phyloP scores from a whole-genome alignment of 495 filamentous ascomycete species.

The Astrothelium macrocarpum region DNA sequence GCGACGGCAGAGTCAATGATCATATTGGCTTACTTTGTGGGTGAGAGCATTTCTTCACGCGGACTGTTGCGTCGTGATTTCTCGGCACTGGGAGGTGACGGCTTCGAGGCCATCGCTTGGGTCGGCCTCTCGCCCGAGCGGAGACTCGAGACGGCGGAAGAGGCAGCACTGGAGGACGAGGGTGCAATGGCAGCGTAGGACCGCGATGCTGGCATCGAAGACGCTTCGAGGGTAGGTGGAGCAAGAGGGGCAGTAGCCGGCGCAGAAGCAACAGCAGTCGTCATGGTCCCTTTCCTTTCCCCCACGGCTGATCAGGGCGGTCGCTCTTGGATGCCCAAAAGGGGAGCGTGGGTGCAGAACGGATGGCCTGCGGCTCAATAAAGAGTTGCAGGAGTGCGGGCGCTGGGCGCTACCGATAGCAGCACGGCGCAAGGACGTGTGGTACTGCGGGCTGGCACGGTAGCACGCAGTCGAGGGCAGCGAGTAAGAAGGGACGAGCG shows the following conservation, averaged over 20 bases:
- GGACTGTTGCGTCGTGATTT: neutral
- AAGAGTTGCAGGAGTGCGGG: slow-evolving; percentile 4
- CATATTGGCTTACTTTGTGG: slow-evolving; percentile 44
- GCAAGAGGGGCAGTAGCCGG: slow-evolving; percentile 4
- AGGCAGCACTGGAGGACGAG: slow-evolving; percentile 20
- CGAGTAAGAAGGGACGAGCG: neutral
- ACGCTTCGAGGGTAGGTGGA: neutral
- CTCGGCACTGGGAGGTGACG: neutral
- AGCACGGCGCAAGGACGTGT: neutral
- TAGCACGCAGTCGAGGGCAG: neutral
- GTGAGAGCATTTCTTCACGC: slow-evolving; percentile 44
- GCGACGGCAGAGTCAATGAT: slow-evolving; percentile 6
- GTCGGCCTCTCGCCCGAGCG: neutral
- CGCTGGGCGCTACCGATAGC: neutral
- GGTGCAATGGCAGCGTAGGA: slow-evolving; percentile 28
- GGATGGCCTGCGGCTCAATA: neutral
- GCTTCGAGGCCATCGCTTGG: slow-evolving; percentile 22
- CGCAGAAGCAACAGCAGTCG: slow-evolving; percentile 6
- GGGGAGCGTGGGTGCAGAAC: neutral
- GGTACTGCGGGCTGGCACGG: neutral
- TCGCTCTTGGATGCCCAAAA: neutral
- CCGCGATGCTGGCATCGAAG: slow-evolving; percentile 10
- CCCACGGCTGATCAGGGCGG: neutral
- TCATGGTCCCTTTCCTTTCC: neutral
- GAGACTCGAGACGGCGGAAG: slow-evolving; percentile 19